A percentile compares a stretch with the other conserved stretches of the same genome.
phyloP scores from a whole-genome alignment of 208 protist genomes.

The Novymonas esmeraldas region DNA sequence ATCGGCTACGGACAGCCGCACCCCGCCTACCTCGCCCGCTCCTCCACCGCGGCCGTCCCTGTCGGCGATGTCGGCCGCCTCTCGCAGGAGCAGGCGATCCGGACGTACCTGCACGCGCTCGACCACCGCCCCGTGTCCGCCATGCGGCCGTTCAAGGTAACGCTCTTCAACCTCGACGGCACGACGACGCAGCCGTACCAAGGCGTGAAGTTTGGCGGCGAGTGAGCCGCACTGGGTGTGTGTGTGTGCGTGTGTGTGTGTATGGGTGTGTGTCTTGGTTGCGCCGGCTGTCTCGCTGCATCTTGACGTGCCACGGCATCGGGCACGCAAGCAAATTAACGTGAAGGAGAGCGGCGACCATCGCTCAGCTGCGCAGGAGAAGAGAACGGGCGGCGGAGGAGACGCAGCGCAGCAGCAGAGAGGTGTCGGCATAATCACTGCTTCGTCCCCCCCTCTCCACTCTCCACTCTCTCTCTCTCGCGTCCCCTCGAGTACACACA shows the following conservation, averaged over 20 bases:
- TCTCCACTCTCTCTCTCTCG: slow-evolving; percentile 3
- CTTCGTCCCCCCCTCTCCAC: too few relatives aligned
- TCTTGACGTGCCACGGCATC: not conserved
- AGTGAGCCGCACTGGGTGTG: slow-evolving; percentile 15
- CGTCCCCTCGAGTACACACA: too few relatives aligned
- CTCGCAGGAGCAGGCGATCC: slow-evolving; percentile 79
- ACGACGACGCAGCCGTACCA: slow-evolving; percentile 74
- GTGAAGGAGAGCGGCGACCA: too few relatives aligned
- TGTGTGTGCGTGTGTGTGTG: not conserved
- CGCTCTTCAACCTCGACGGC: slow-evolving; percentile 89
- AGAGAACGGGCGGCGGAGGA: too few relatives aligned
- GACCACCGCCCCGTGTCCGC: slow-evolving; percentile 55
- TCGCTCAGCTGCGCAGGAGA: too few relatives aligned
- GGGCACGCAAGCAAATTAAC: not conserved
- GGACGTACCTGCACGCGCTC: slow-evolving; percentile 65
- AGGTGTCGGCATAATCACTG: too few relatives aligned
- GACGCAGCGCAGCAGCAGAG: too few relatives aligned
- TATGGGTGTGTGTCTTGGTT: not conserved
- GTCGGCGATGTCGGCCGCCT: slow-evolving; percentile 69
- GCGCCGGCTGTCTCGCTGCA: not conserved
- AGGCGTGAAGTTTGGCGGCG: slow-evolving; percentile 88
- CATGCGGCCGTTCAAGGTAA: slow-evolving; percentile 77
- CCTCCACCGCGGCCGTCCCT: slow-evolving; percentile 42
- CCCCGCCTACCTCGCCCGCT: slow-evolving; percentile 28
- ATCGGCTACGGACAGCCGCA: slow-evolving; percentile 33